Percentiles rank a stretch among this genome's conserved stretches.
Conservation (phyloP, 345 rosid species). For the Salix udensis region DNA sequence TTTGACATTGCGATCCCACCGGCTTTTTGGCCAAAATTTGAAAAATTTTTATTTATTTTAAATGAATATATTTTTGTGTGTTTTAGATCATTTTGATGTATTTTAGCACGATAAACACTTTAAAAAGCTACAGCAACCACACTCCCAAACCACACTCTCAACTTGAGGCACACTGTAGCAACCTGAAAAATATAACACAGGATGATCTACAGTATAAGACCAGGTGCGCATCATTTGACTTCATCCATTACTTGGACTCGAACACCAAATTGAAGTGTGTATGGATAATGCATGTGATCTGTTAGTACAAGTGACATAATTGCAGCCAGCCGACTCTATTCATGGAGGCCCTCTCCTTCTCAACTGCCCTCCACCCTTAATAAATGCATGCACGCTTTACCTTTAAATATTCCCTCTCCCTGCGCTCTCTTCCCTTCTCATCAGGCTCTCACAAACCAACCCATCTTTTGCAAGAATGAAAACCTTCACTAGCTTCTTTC, state of each 20-base stretch:
- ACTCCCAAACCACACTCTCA: too few species aligned
- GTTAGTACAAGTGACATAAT: conserved; percentile 20
- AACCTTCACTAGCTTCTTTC: conserved; percentile 16
- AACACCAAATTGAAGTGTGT: background rate
- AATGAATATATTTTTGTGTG: too few species aligned
- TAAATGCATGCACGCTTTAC: conserved; percentile 4
- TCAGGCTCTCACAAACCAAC: background rate
- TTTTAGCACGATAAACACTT: too few species aligned
- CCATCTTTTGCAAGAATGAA: conserved; percentile 28
- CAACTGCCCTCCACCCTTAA: conserved; percentile 41
- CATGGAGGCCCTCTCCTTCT: conserved; percentile 12
- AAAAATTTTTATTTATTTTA: too few species aligned
- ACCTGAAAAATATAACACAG: too few species aligned
- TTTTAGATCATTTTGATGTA: too few species aligned
- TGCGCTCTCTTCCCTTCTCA: background rate
- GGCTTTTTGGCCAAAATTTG: too few species aligned
- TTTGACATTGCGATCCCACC: too few species aligned
- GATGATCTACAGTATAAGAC: too few species aligned
- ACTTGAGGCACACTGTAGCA: too few species aligned
- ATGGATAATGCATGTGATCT: background rate
- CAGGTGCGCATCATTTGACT: background rate
- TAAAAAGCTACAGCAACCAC: too few species aligned
- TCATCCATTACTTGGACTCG: background rate
- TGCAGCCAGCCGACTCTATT: conserved; percentile 31
- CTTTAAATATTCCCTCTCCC: background rate